Percentiles rank a stretch among this genome's conserved stretches.
phyloP scores from a whole-genome alignment of 495 filamentous ascomycete species.

The Amorphotheca resinae region DNA sequence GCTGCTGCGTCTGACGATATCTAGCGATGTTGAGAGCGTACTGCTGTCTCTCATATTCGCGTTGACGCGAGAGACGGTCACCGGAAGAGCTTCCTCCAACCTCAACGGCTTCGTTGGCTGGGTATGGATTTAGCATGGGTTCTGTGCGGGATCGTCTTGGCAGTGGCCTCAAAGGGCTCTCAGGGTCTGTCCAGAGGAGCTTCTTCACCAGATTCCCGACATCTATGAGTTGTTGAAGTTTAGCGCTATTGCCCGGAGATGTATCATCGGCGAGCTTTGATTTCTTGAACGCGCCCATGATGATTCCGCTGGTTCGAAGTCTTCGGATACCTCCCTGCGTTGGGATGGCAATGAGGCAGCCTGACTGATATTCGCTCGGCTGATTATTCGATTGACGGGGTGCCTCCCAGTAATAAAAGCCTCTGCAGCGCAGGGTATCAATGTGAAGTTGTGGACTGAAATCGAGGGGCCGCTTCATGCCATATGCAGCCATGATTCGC shows the following conservation, averaged over 20 bases:
- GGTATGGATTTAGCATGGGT: neutral
- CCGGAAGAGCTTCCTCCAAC: too few relatives aligned
- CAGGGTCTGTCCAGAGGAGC: neutral
- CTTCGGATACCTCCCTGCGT: neutral
- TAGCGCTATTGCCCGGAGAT: neutral
- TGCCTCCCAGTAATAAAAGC: neutral
- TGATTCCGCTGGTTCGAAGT: neutral
- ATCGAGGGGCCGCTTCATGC: neutral
- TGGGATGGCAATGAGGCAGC: slow-evolving; percentile 2
- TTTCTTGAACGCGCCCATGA: slow-evolving; percentile 3
- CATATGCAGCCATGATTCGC: slow-evolving; percentile 5
- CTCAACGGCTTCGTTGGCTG: slow-evolving; percentile 1
- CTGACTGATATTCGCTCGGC: neutral
- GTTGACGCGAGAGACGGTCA: too few relatives aligned
- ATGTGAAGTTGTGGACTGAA: slow-evolving; percentile 1
- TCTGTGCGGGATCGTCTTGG: neutral
- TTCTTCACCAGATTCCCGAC: neutral
- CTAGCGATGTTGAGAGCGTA: too few relatives aligned
- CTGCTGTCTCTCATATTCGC: too few relatives aligned
- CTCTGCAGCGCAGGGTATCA: slow-evolving; percentile 1
- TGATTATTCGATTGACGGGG: neutral
- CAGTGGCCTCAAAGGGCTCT: neutral
- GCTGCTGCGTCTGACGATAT: too few relatives aligned
- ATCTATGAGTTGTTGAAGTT: neutral
- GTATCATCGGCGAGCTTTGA: neutral